phyloP scores from a whole-genome alignment of 768 basidiomycete genomes.

The Atractiella rhizophila region DNA sequence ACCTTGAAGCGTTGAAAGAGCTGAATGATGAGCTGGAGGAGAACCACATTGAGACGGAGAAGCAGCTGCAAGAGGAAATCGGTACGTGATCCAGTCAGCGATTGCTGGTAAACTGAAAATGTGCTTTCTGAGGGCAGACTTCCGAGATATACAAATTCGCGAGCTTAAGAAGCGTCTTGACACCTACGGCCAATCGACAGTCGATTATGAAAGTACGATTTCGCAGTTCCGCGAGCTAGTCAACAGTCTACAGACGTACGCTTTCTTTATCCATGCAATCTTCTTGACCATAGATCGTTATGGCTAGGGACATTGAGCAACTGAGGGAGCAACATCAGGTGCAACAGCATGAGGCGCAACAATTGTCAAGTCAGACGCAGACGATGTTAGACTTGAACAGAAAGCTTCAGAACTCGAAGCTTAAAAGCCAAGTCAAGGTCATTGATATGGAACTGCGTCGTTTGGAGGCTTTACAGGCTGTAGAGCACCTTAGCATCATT shows the following conservation, averaged over 20 bases:
- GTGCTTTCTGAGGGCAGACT: constrained; percentile 7
- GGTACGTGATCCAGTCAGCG: constrained; percentile 28
- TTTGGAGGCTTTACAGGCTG: constrained; percentile 57
- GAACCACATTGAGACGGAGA: constrained; percentile 81
- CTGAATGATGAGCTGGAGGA: constrained; percentile 93
- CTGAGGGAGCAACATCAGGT: constrained; percentile 64
- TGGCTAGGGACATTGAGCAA: constrained; percentile 57
- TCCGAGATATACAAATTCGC: constrained; percentile 41
- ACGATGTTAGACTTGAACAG: constrained; percentile 84
- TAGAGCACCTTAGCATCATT: constrained; percentile 53
- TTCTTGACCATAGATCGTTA: constrained; percentile 26
- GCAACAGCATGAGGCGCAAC: constrained; percentile 55
- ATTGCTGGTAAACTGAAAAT: neutral
- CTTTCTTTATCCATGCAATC: constrained; percentile 7
- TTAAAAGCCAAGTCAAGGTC: constrained; percentile 66
- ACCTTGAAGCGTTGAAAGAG: constrained; percentile 83
- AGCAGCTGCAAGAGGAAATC: constrained; percentile 63
- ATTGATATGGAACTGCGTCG: constrained; percentile 72
- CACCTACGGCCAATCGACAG: constrained; percentile 46
- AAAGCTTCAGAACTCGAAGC: constrained; percentile 69
- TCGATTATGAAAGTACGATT: constrained; percentile 71
- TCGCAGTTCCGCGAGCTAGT: constrained; percentile 81
- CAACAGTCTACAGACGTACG: constrained; percentile 48
- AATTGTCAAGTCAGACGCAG: constrained; percentile 63
- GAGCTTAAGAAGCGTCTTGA: constrained; percentile 42